Base-by-base conservation (phyloP, 1,284 basidiomycete genomes). In the Salmacisia buchloeana region DNA sequence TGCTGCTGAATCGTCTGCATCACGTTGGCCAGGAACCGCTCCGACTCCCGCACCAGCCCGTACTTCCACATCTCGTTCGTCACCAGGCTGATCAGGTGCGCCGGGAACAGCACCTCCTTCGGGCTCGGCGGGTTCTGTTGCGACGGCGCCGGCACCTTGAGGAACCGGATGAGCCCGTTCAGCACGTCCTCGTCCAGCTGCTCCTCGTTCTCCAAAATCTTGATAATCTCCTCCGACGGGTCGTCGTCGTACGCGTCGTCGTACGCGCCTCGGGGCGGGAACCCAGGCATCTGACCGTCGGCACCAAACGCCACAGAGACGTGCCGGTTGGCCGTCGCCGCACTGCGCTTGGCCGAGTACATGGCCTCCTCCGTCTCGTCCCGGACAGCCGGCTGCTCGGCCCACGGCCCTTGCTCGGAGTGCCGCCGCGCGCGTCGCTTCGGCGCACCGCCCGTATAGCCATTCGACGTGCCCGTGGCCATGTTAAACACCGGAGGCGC, bases 31-130 rank as follows among this genome's bases (percentile, higher is more conserved):
- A 99, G 84, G 86, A 98, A 98, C 39, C 94, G 85, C 81, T 98
- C 96, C 81, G 92, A 96, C 81, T 98, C 94, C 29, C 88, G 86
- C 72, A 98, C 97, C 75, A 99, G 86, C 31, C 94, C 93, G 76
- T 97, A 92, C 83, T 97, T 97, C 96, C 96, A 99, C 94, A 98
- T 98, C 82, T 98, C 96, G 81, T 98, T 99, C 23, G 93, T 96
- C 65, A 97, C 89, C 58, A 98, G 83, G 75, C 90, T 92, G 82
- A 98, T 98, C 65, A 99, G 86, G 81, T 98, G 97, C n/a, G 96
- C 94, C 3, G 96, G 96, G 89, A 98, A 99, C 45, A 99, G 85
- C 61, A 98, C 94, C 81, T 99, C 96, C 82, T 97, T 98, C 67
- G 94, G 89, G 33, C 89, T 88, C 21, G 93, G 91, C 1, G 93